phyloP scores from a whole-genome alignment of 352 stramenopile species.

The Pythium vanterpoolii region DNA sequence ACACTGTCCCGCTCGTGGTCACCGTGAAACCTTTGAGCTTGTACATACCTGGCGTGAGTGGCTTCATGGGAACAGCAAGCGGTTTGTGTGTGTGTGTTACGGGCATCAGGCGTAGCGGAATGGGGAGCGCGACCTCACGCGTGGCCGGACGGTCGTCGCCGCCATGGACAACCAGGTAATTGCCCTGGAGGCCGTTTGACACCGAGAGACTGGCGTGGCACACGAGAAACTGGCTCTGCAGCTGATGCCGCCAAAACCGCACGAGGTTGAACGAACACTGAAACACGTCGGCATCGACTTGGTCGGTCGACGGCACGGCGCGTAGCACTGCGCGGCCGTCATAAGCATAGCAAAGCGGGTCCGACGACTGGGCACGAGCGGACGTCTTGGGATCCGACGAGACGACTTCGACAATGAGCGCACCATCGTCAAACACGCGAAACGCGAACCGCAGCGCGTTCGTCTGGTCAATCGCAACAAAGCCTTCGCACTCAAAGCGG shows the following conservation, averaged over 20 bases:
- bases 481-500: slow-evolving; percentile 9
- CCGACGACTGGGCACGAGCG: background rate
- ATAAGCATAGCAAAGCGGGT: slow-evolving; percentile 15
- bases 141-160: slow-evolving; percentile 11
- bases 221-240: slow-evolving; percentile 17
- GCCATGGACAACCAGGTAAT: slow-evolving; percentile 16
- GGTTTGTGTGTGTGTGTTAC: slow-evolving; percentile 5
- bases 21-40: slow-evolving; percentile 54
- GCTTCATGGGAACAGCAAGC: slow-evolving; percentile 29
- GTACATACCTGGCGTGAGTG: slow-evolving; percentile 52
- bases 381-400: too few species aligned
- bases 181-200: slow-evolving; percentile 7
- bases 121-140: slow-evolving; percentile 9
- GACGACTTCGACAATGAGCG: background rate
- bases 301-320: background rate
- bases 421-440: slow-evolving; percentile 12
- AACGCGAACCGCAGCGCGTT: slow-evolving; percentile 9
- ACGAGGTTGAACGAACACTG: slow-evolving; percentile 22
- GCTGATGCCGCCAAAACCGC: slow-evolving; percentile 17
- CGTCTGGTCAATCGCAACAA: slow-evolving; percentile 10
- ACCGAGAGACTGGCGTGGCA: slow-evolving; percentile 13
- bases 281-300: slow-evolving; percentile 6
- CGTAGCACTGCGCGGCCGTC: slow-evolving; percentile 6
- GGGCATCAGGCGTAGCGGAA: background rate
- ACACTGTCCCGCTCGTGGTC: slow-evolving; percentile 51